phyloP scores from a whole-genome alignment of 208 protist genomes.

The Leishmania lainsoni region DNA sequence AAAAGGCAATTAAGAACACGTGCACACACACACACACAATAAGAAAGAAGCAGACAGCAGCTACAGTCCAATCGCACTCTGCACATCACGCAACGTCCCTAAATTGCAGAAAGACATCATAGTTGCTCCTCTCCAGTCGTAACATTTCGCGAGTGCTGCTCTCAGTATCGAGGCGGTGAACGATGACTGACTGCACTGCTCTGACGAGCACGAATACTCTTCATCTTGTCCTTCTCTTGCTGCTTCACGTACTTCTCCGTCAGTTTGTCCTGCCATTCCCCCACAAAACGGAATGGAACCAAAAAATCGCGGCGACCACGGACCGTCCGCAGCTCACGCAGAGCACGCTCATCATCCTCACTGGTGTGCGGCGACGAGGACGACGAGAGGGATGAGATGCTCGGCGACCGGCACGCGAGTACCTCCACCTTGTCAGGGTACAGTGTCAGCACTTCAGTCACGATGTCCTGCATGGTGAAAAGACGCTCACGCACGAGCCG shows the following conservation, averaged over 20 bases:
- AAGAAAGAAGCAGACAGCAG: background rate
- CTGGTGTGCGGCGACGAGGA: background rate
- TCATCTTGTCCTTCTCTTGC: conserved; percentile 20
- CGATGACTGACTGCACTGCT: background rate
- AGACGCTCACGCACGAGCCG: conserved; percentile 39
- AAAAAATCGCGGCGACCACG: conserved; percentile 51
- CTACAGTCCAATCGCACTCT: background rate
- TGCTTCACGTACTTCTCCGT: conserved; percentile 42
- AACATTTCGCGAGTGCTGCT: background rate
- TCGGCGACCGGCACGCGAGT: conserved; percentile 5
- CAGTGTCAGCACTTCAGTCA: conserved; percentile 51
- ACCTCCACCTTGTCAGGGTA: conserved; percentile 83
- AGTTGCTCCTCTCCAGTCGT: background rate
- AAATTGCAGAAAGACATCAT: background rate
- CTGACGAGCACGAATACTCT: background rate
- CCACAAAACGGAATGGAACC: conserved; percentile 81
- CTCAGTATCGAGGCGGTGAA: background rate
- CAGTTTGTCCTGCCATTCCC: conserved; percentile 65
- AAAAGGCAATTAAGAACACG: background rate
- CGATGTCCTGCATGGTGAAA: conserved; percentile 55
- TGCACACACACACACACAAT: background rate
- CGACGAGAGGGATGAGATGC: background rate
- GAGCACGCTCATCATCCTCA: conserved; percentile 5
- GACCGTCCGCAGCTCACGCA: conserved; percentile 29
- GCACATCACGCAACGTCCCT: background rate